Percentiles rank a stretch among this genome's conserved stretches.
Conservation (phyloP, 73 alveolate genomes). For the Paramecium pentaurelia region DNA sequence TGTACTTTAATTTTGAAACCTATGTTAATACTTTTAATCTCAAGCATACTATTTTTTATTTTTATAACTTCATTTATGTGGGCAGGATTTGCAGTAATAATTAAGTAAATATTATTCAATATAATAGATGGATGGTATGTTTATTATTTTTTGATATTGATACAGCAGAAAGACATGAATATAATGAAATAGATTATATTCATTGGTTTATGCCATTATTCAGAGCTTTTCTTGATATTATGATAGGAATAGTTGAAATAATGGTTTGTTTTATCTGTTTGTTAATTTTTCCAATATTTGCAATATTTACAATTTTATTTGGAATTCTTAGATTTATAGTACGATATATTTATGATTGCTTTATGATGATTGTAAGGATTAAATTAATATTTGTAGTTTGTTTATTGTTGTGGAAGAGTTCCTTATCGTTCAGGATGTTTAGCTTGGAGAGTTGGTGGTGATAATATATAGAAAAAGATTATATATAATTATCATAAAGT, state of each 20-base stretch:
- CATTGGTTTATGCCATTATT: conserved; percentile 14
- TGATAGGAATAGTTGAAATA: not conserved
- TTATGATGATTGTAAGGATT: not conserved
- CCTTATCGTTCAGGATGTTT: conserved; percentile 61
- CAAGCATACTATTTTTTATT: conserved; percentile 25
- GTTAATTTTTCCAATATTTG: conserved; percentile 54
- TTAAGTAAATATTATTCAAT: not conserved
- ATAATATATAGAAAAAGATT: conserved; percentile 6
- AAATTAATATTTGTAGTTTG: not conserved
- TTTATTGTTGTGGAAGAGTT: conserved; percentile 64
- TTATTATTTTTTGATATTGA: conserved; percentile 54
- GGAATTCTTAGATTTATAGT: conserved; percentile 52
- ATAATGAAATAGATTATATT: not conserved
- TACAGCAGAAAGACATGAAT: not conserved
- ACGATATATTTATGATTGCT: conserved; percentile 64
- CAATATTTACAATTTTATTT: conserved; percentile 30
- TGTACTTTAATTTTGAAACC: conserved; percentile 49
- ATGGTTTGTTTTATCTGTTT: not conserved
- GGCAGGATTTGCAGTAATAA: not conserved
- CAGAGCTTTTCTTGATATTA: conserved; percentile 28
- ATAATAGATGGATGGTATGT: conserved; percentile 16
- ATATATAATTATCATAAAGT: conserved; percentile 62
- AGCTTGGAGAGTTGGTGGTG: conserved; percentile 72
- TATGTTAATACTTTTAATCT: not conserved
- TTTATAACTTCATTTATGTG: conserved; percentile 12